Evolutionary conservation across 2,329 filamentous ascomycete species (phyloP).

Genomic region (Curvularia eragrostidis): DNA sequence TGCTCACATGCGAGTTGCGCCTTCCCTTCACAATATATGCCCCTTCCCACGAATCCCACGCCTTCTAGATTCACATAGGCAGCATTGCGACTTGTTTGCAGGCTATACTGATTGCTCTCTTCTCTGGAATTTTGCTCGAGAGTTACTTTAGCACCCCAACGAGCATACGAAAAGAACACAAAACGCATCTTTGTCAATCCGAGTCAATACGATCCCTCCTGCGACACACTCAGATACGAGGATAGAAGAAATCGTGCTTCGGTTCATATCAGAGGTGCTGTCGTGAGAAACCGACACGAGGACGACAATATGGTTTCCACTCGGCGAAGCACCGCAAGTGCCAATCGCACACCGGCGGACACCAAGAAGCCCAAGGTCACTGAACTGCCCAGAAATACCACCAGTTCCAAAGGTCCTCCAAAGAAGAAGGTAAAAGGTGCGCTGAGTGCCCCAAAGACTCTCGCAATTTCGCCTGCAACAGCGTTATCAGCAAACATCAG

Average conservation of each 20-base stretch:
- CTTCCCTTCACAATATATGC: slow-evolving; percentile 12
- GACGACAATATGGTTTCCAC: slow-evolving; percentile 18
- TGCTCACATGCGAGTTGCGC: slow-evolving; percentile 5
- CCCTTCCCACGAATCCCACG: slow-evolving; percentile 18
- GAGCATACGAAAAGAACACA: background rate
- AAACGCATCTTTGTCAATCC: background rate
- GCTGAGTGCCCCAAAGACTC: background rate
- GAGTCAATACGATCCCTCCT: background rate
- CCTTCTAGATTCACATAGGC: slow-evolving; percentile 25
- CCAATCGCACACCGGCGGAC: background rate
- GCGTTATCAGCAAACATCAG: slow-evolving; percentile 3
- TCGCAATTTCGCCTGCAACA: background rate
- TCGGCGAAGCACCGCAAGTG: slow-evolving; percentile 17
- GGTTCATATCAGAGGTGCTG: background rate
- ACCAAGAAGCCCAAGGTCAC: background rate
- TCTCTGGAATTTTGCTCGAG: background rate
- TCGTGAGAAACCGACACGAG: background rate
- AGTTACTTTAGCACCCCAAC: background rate
- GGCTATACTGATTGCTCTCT: background rate
- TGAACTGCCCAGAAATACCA: slow-evolving; percentile 3
- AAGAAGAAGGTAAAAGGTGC: background rate
- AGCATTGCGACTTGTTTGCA: slow-evolving; percentile 11
- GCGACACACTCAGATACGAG: background rate
- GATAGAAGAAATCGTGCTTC: background rate
- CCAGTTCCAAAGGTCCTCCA: background rate